Evolutionary conservation across 495 filamentous ascomycete genomes (phyloP).

Genomic region (Penicillium pancosmium): DNA sequence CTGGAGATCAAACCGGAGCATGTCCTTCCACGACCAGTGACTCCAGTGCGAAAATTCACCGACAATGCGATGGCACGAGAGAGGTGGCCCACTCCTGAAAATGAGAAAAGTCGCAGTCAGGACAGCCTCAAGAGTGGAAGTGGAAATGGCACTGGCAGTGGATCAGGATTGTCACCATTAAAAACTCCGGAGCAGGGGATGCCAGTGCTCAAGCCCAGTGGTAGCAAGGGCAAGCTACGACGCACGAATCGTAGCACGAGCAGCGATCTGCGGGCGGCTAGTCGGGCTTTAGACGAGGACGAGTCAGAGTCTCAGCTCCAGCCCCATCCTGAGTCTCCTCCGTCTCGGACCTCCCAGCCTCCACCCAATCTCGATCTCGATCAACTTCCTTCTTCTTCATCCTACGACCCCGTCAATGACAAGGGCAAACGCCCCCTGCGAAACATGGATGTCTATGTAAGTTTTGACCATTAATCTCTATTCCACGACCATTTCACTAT

Average conservation of each 20-base stretch:
- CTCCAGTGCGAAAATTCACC: slow-evolving; percentile 47
- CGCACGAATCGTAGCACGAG: slow-evolving; percentile 73
- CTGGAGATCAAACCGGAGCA: slow-evolving; percentile 48
- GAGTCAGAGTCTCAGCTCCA: slow-evolving; percentile 20
- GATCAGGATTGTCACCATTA: slow-evolving; percentile 28
- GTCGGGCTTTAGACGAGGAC: slow-evolving; percentile 37
- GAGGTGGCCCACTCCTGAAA: slow-evolving; percentile 54
- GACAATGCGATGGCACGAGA: slow-evolving; percentile 55
- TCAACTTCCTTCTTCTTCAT: slow-evolving; percentile 59
- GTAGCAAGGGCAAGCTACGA: slow-evolving; percentile 56
- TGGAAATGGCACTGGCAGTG: slow-evolving; percentile 39
- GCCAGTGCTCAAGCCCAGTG: slow-evolving; percentile 39
- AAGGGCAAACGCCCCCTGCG: slow-evolving; percentile 81
- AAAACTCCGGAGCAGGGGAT: slow-evolving; percentile 40
- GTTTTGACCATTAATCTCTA: slow-evolving; percentile 41
- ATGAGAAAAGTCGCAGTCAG: slow-evolving; percentile 31
- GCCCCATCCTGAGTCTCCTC: neutral
- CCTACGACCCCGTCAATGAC: slow-evolving; percentile 76
- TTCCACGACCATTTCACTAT: slow-evolving; percentile 17
- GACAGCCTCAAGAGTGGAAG: slow-evolving; percentile 28
- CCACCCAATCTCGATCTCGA: slow-evolving; percentile 41
- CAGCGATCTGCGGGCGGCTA: slow-evolving; percentile 78
- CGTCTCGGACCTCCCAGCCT: neutral
- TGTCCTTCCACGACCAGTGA: slow-evolving; percentile 45
- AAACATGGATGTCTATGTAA: slow-evolving; percentile 93